Evolutionary conservation across 352 stramenopile species (phyloP).

Genomic region (Pythium pectinolyticum): DNA sequence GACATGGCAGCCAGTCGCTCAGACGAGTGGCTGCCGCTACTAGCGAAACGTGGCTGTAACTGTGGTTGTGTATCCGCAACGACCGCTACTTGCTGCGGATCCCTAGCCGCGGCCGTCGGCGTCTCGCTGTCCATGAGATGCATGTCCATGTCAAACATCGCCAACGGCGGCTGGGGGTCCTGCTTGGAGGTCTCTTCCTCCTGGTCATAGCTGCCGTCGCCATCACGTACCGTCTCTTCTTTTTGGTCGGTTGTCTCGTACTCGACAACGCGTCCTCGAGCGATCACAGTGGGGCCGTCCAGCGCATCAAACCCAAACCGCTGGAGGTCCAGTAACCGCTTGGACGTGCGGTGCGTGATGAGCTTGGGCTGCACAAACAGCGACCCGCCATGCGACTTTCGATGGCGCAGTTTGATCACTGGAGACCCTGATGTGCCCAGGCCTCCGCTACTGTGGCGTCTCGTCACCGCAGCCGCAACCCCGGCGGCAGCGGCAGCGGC

Average conservation of each 20-base stretch:
- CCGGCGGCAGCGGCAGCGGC: too few species aligned
- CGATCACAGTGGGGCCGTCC: neutral
- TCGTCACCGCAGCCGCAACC: too few species aligned
- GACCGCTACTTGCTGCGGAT: too few species aligned
- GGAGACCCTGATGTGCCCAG: too few species aligned
- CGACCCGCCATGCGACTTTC: constrained; percentile 3
- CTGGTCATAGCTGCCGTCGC: neutral
- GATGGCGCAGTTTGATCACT: neutral
- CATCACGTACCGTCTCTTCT: neutral
- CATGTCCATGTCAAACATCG: neutral
- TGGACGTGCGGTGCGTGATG: constrained; percentile 11
- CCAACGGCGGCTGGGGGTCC: too few species aligned
- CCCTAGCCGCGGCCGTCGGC: too few species aligned
- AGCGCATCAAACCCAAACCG: constrained; percentile 7
- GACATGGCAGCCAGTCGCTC: neutral
- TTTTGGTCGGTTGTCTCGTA: neutral
- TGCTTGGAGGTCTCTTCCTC: too few species aligned
- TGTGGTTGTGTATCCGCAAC: too few species aligned
- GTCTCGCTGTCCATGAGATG: too few species aligned
- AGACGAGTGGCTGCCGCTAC: too few species aligned
- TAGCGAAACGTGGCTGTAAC: too few species aligned
- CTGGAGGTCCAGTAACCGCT: constrained; percentile 8
- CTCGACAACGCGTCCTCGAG: neutral
- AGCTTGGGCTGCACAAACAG: constrained; percentile 23
- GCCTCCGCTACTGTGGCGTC: constrained; percentile 3